phyloP scores from a whole-genome alignment of 805 yeast genomes.

The Candida pseudoglaebosa region DNA sequence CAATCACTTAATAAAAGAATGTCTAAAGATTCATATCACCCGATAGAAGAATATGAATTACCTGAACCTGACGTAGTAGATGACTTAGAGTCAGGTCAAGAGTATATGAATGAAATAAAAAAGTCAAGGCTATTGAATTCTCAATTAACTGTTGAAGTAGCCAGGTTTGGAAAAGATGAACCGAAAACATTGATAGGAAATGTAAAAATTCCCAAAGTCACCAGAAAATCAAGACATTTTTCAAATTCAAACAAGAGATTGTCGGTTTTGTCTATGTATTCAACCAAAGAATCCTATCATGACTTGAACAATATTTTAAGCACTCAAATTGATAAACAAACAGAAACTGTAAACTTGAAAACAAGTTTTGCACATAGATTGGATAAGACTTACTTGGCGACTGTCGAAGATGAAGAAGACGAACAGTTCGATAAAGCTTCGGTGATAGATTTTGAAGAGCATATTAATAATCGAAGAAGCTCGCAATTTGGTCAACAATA shows the following conservation, averaged over 20 bases:
- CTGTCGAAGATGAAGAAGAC: conserved; percentile 25
- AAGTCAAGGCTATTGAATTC: conserved; percentile 43
- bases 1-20: conserved; percentile 11
- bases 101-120: conserved; percentile 42
- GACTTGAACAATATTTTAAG: conserved; percentile 46
- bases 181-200: conserved; percentile 55
- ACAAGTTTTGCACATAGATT: conserved; percentile 43
- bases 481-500: conserved; percentile 32
- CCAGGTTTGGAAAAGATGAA: conserved; percentile 26
- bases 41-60: conserved; percentile 23
- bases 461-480: conserved; percentile 34
- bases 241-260: conserved; percentile 62
- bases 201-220: conserved; percentile 65
- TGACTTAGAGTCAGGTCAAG: conserved; percentile 36
- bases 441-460: conserved; percentile 38
- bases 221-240: conserved; percentile 62
- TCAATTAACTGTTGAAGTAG: conserved; percentile 27
- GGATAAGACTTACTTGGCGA: conserved; percentile 32
- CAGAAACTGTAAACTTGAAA: conserved; percentile 23
- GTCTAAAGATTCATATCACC: conserved; percentile 18
- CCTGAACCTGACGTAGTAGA: conserved; percentile 35
- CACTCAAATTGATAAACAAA: conserved; percentile 16
- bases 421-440: conserved; percentile 35
- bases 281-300: conserved; percentile 61
- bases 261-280: conserved; percentile 67